Conservation (phyloP, 1,284 basidiomycete genomes). For the Schizophyllum commune region DNA sequence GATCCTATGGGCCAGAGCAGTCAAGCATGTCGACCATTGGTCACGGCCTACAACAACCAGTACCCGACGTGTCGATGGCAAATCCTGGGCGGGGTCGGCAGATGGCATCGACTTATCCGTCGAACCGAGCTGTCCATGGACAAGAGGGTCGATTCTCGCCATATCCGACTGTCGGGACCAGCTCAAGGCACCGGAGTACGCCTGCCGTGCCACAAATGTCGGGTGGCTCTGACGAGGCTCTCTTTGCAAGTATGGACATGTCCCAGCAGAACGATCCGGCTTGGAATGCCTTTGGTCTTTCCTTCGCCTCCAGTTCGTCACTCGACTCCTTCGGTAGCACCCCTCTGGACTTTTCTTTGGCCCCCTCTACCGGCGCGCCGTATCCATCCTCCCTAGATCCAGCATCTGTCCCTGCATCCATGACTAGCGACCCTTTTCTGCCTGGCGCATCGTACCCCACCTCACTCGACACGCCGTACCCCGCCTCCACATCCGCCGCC, state of each 20-base stretch:
- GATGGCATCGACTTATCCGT: too few relatives aligned
- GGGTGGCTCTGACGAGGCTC: too few relatives aligned
- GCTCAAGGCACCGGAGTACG: too few relatives aligned
- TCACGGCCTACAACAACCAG: not conserved
- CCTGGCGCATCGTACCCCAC: too few relatives aligned
- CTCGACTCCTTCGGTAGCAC: not conserved
- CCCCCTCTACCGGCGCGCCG: not conserved
- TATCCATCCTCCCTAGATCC: not conserved
- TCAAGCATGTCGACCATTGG: not conserved
- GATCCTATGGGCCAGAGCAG: not conserved
- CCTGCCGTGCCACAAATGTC: too few relatives aligned
- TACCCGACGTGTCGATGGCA: not conserved
- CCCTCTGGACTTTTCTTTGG: not conserved
- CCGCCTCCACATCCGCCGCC: not conserved
- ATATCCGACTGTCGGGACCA: too few relatives aligned
- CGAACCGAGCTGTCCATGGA: too few relatives aligned
- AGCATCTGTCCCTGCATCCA: not conserved
- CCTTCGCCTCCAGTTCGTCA: not conserved
- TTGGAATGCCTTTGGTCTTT: not conserved
- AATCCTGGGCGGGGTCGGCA: too few relatives aligned
- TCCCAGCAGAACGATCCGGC: too few relatives aligned
- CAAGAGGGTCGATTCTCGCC: too few relatives aligned
- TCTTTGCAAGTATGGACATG: too few relatives aligned
- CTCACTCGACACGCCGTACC: not conserved
- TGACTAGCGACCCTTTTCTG: too few relatives aligned